Conservation (phyloP, 345 rosid species). For the Gossypium rotundifolium region DNA sequence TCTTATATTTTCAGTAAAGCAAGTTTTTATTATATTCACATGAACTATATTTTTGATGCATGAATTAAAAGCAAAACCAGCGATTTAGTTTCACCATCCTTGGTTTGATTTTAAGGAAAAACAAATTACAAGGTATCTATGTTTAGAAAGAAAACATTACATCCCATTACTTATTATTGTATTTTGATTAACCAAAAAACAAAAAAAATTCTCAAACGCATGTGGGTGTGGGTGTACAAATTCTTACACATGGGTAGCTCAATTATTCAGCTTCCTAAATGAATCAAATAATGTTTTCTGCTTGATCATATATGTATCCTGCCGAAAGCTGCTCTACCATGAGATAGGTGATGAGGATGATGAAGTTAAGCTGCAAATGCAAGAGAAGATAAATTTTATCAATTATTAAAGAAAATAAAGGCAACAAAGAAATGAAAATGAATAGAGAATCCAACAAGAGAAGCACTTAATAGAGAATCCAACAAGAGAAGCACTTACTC, state of each 20-base stretch:
- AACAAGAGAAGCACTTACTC: slow-evolving; percentile 28
- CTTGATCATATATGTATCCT: not conserved
- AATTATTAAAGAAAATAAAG: not conserved
- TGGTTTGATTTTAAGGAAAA: not conserved
- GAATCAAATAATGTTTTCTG: slow-evolving; percentile 11
- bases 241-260: slow-evolving; percentile 6
- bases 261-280: slow-evolving; percentile 10
- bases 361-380: slow-evolving; percentile 36
- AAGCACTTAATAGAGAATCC: slow-evolving; percentile 21
- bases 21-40: not conserved
- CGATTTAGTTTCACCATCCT: not conserved
- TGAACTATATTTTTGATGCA: no score
- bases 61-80: not conserved
- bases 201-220: not conserved
- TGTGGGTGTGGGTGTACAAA: slow-evolving; percentile 1
- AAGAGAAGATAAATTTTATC: not conserved
- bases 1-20: not conserved
- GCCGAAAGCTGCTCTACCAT: slow-evolving; percentile 27
- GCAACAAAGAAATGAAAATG: not conserved
- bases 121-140: not conserved
- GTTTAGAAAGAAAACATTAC: not conserved
- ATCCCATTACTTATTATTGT: not conserved
- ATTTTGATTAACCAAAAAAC: not conserved
- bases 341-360: slow-evolving; percentile 26
- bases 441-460: not conserved